A percentile compares a stretch with the other conserved stretches of the same genome.
phyloP scores from a whole-genome alignment of 225 moss, liverwort and hornwort genomes.

The Pleurozium schreberi region DNA sequence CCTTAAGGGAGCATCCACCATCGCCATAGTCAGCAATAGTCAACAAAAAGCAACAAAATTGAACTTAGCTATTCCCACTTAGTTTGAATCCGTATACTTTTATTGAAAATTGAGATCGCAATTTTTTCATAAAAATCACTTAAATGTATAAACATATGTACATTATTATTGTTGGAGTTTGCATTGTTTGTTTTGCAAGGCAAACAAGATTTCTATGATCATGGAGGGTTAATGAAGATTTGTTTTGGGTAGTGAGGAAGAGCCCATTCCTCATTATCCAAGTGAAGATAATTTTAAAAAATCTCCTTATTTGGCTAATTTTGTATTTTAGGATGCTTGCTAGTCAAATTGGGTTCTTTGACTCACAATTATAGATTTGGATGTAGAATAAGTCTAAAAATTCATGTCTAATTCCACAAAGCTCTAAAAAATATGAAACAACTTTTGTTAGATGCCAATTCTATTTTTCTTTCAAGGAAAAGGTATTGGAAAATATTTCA shows the following conservation, averaged over 20 bases:
- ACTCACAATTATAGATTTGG: no score
- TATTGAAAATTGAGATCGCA: neutral
- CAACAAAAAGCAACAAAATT: neutral
- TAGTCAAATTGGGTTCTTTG: neutral
- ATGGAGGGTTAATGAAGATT: no score
- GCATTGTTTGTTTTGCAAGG: neutral
- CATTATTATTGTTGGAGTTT: neutral
- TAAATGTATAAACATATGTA: neutral
- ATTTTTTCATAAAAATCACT: neutral
- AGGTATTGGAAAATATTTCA: no score
- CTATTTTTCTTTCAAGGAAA: no score
- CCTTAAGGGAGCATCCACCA: neutral
- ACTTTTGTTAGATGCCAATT: no score
- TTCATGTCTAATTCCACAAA: no score
- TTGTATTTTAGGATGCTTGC: accelerated
- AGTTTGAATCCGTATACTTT: neutral
- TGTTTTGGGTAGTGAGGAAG: neutral
- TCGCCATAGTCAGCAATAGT: no score
- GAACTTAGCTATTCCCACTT: neutral
- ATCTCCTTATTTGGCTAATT: neutral
- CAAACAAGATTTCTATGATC: neutral
- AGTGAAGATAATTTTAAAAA: no score
- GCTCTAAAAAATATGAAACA: no score
- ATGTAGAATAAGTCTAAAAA: no score
- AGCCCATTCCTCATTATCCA: neutral